Evolutionary conservation across 225 moss, liverwort and hornwort species (phyloP).

Genomic region (Polytrichum commune): DNA sequence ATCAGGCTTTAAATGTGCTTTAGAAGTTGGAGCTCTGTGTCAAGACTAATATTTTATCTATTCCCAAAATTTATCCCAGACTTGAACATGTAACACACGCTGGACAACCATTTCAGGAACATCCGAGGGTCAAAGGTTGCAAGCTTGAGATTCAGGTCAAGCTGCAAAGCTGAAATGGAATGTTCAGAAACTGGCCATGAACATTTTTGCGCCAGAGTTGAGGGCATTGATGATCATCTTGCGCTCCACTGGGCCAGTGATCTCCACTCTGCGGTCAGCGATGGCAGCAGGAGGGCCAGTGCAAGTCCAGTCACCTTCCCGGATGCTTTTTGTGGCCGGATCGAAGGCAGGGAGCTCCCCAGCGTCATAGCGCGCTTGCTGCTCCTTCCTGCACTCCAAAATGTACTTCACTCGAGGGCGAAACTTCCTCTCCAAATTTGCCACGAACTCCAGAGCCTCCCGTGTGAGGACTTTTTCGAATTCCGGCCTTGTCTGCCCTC

Average conservation of each 20-base stretch:
- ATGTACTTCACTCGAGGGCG: conserved; percentile 67
- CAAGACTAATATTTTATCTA: too few species aligned
- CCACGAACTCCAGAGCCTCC: conserved; percentile 69
- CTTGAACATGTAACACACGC: too few species aligned
- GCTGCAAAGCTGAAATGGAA: not conserved
- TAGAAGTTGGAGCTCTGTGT: too few species aligned
- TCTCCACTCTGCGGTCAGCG: conserved; percentile 74
- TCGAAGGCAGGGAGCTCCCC: conserved; percentile 78
- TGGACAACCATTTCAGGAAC: too few species aligned
- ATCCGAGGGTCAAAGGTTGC: too few species aligned
- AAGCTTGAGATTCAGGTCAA: not conserved
- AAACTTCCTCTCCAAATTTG: conserved; percentile 66
- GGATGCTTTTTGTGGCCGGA: conserved; percentile 51
- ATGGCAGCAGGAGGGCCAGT: conserved; percentile 52
- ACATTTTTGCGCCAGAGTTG: conserved; percentile 82
- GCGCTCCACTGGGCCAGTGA: conserved; percentile 79
- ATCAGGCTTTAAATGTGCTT: too few species aligned
- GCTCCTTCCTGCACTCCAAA: conserved; percentile 60
- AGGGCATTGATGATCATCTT: conserved; percentile 90
- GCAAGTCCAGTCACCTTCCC: conserved; percentile 62
- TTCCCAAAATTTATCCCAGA: too few species aligned
- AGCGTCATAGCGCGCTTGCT: conserved; percentile 67
- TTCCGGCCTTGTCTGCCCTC: conserved; percentile 36
- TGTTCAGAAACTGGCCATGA: conserved; percentile 44
- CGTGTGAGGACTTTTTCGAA: conserved; percentile 45